These are phyloP conservation scores for Cladophialophora carrionii DNA, from an alignment of 2,329 filamentous ascomycete species.

Conservation along the genomic window DNA sequence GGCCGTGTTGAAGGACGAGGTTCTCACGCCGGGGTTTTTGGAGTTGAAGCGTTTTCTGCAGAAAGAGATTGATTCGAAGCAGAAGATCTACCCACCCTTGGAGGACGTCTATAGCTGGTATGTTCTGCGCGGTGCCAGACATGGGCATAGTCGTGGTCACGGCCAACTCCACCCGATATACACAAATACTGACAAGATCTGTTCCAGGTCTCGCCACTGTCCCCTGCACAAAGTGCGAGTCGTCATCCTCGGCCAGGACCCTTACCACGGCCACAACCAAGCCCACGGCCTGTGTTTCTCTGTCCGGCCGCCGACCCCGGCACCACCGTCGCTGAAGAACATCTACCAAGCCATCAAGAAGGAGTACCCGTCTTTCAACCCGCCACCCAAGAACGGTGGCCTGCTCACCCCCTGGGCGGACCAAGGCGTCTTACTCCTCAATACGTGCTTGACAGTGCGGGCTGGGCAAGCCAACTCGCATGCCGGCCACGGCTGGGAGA, in stretches of 20 bases:
- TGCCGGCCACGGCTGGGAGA: constrained; percentile 85
- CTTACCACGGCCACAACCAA: constrained; percentile 94
- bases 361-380: constrained; percentile 79
- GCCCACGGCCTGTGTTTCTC: constrained; percentile 96
- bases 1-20: constrained; percentile 81
- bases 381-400: constrained; percentile 76
- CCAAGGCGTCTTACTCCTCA: constrained; percentile 87
- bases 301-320: constrained; percentile 82
- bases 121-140: constrained; percentile 34
- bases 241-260: constrained; percentile 93
- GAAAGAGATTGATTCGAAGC: constrained; percentile 71
- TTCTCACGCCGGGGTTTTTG: constrained; percentile 77
- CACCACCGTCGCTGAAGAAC: constrained; percentile 88
- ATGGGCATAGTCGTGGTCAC: not conserved
- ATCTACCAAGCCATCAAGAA: constrained; percentile 88
- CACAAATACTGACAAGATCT: constrained; percentile 7
- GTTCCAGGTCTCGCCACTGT: constrained; percentile 84
- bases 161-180: not conserved
- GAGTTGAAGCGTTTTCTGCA: constrained; percentile 85
- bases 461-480: constrained; percentile 87
- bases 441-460: constrained; percentile 91
- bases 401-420: constrained; percentile 93
- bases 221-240: constrained; percentile 86
- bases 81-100: constrained; percentile 82
- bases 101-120: constrained; percentile 96